Evolutionary conservation across 2,329 filamentous ascomycete genomes (phyloP).

Genomic region (Sarocladiaceae sp.): DNA sequence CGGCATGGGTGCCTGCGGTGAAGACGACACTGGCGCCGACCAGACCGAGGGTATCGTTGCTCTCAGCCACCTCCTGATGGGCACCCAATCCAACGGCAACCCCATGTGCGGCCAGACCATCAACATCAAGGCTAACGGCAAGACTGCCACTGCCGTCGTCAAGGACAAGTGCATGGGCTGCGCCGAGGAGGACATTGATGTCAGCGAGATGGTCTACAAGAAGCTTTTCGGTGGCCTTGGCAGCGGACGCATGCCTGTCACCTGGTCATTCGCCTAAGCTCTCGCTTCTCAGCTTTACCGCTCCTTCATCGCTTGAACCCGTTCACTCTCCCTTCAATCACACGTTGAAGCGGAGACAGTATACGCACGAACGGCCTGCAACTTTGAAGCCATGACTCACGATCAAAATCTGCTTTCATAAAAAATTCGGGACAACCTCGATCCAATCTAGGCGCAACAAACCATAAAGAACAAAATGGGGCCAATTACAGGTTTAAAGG

Average conservation of each 20-base stretch:
- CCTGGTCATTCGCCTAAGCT: constrained; percentile 40
- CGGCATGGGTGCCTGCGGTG: constrained; percentile 66
- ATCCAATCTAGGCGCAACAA: background rate
- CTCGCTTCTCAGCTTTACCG: background rate
- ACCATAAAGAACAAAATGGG: background rate
- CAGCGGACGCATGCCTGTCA: constrained; percentile 35
- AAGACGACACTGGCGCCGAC: constrained; percentile 54
- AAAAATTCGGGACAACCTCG: no score
- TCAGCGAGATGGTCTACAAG: constrained; percentile 52
- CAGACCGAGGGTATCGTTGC: constrained; percentile 60
- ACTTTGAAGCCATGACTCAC: constrained; percentile 5
- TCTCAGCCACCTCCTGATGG: constrained; percentile 62
- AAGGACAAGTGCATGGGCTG: constrained; percentile 77
- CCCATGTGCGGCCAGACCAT: constrained; percentile 66
- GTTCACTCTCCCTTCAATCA: background rate
- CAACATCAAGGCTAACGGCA: constrained; percentile 59
- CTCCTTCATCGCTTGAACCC: background rate
- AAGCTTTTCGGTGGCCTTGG: constrained; percentile 44
- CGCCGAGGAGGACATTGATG: constrained; percentile 49
- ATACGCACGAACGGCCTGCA: background rate
- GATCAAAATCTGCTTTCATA: constrained; percentile 1
- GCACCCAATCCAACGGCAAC: constrained; percentile 59
- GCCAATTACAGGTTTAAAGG: background rate
- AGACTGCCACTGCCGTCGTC: constrained; percentile 53
- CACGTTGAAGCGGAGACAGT: background rate